Base-by-base conservation (phyloP, 805 yeast genomes). In the Hanseniaspora hatyaiensis region DNA sequence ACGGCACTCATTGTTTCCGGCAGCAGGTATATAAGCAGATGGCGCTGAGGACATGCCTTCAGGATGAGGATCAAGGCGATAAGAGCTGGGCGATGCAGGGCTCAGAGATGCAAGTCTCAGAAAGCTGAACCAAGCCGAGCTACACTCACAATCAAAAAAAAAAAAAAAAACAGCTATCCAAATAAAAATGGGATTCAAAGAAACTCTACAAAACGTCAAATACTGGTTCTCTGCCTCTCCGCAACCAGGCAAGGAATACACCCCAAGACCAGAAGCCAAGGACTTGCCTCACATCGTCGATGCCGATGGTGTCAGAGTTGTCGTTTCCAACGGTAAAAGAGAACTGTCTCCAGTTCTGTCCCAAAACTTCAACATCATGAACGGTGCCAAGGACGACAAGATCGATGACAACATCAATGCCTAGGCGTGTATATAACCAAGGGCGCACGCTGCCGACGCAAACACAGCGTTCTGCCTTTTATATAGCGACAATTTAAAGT, bases 311-410 rank as follows among this genome's bases (percentile, higher is more conserved):
- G 50, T 51, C 8, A 46, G 56, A 50, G 51, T 57, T 30, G 58
- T 57, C 12, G 59, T 57, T 37, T 57, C 60, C 8, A 55, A 57
- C n/a, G 60, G 60, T n/a, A 52, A 56, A 26, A 55, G 52, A 40
- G 58, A 55, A 34, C 34, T 57, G 23, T 56, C 59, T 8, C 60
- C 60, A 6, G 57, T 50, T 28, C 29, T 57, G 44, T 54, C 57
- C 34, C 54, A 55, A 38, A 53, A 49, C 43, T 52, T 51, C 34
- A 51, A 52, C 26, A 55, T 57, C 47, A 51, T 52, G 40, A 47
- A 34, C n/a, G 43, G 51, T 5, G 40, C 34, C n/a, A 26, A 39
- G 8, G 31, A 20, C 20, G 47, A 43, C 15, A 49, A 47, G 32
- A 53, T 55, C 38, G 57, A 53, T 24, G 57, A 55, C 45, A 45